Conservation (phyloP, 768 basidiomycete genomes). For the Leccinum barrowsii region DNA sequence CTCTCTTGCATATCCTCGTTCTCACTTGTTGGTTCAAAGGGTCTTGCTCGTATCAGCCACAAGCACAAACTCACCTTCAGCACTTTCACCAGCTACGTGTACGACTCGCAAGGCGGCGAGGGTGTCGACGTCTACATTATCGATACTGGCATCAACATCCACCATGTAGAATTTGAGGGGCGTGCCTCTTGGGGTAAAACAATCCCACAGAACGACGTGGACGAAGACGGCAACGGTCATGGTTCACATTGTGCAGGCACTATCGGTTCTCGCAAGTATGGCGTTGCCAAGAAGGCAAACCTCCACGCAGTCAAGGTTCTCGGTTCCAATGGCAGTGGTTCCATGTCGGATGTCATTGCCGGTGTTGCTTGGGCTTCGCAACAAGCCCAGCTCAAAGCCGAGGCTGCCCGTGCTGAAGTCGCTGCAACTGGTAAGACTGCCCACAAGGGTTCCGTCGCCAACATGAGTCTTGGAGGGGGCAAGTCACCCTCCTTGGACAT, state of each 20-base stretch:
- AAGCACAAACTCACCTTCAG: slow-evolving; percentile 66
- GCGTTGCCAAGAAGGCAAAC: slow-evolving; percentile 92
- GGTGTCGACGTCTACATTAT: slow-evolving; percentile 92
- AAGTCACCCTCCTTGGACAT: slow-evolving; percentile 83
- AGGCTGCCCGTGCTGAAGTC: slow-evolving; percentile 61
- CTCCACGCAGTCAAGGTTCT: slow-evolving; percentile 91
- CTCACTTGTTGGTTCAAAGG: slow-evolving; percentile 45
- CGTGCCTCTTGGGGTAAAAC: slow-evolving; percentile 94
- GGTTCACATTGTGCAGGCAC: slow-evolving; percentile 95
- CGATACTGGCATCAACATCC: slow-evolving; percentile 86
- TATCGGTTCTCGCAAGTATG: slow-evolving; percentile 89
- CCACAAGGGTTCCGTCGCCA: slow-evolving; percentile 94
- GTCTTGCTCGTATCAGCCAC: slow-evolving; percentile 94
- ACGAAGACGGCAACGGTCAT: slow-evolving; percentile 93
- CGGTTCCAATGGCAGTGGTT: slow-evolving; percentile 90
- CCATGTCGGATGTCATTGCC: slow-evolving; percentile 89
- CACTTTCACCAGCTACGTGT: slow-evolving; percentile 83
- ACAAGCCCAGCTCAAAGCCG: slow-evolving; percentile 49
- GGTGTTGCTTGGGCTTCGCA: slow-evolving; percentile 82
- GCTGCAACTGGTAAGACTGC: slow-evolving; percentile 69
- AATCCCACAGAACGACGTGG: slow-evolving; percentile 76
- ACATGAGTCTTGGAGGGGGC: slow-evolving; percentile 97
- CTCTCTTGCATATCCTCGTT: not conserved
- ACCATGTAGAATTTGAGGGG: slow-evolving; percentile 84
- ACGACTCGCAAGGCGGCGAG: slow-evolving; percentile 69